Evolutionary conservation across 345 rosid genomes (phyloP).

Genomic region (Melastoma malabathricum): DNA sequence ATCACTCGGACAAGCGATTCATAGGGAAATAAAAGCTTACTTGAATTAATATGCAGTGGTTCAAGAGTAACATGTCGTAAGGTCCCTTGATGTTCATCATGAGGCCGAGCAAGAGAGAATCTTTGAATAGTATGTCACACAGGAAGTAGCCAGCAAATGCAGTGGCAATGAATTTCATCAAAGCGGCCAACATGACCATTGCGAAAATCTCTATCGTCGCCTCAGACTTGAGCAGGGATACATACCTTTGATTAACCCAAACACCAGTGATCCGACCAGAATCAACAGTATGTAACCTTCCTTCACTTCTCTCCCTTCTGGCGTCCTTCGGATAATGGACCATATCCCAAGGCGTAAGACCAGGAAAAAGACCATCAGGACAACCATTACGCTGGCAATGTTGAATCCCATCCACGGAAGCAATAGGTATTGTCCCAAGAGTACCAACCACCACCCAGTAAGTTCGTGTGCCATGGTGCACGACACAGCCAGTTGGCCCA

Average conservation of each 20-base stretch:
- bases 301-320: conserved; percentile 7
- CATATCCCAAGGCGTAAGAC: neutral
- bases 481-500: conserved; percentile 1
- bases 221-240: neutral
- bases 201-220: neutral
- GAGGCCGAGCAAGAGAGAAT: conserved; percentile 8
- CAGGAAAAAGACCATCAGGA: neutral
- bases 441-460: neutral
- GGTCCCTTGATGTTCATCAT: conserved; percentile 12
- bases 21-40: neutral
- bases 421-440: too few species aligned
- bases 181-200: neutral
- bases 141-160: neutral
- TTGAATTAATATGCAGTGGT: neutral
- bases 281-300: conserved; percentile 4
- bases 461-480: neutral
- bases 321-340: conserved; percentile 8
- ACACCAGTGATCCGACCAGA: neutral
- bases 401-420: too few species aligned
- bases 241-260: conserved; percentile 3
- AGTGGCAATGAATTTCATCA: conserved; percentile 2
- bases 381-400: too few species aligned
- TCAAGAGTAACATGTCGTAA: neutral
- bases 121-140: neutral
- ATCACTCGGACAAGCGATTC: too few species aligned